Conservation (phyloP, 2,329 filamentous ascomycete species). For the Boeremia exigua region DNA sequence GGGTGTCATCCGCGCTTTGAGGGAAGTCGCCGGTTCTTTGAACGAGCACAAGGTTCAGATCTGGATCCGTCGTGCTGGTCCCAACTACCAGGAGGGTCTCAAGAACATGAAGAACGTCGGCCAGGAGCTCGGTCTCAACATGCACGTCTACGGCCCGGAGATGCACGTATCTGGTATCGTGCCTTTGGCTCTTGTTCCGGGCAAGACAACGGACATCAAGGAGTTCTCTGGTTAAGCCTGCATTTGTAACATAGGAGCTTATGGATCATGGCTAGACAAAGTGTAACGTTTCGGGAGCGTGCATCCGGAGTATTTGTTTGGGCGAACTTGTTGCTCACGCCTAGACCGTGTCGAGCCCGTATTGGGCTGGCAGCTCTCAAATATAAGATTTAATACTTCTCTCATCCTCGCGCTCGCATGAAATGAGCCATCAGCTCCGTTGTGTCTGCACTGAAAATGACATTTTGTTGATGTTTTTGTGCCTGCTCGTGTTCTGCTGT, state of each 20-base stretch:
- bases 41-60: constrained; percentile 98
- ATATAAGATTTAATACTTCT: constrained; percentile 29
- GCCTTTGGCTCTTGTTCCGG: constrained; percentile 77
- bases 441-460: no score
- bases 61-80: constrained; percentile 89
- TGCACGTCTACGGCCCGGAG: constrained; percentile 85
- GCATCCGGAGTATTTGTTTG: constrained; percentile 24
- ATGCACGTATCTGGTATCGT: constrained; percentile 96
- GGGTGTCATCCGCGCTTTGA: constrained; percentile 95
- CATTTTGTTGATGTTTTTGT: no score
- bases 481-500: no score
- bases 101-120: constrained; percentile 99
- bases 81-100: constrained; percentile 99
- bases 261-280: constrained; percentile 43
- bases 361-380: constrained; percentile 17
- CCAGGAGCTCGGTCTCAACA: constrained; percentile 90
- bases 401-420: neutral
- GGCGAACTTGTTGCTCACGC: constrained; percentile 24
- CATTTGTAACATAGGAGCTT: constrained; percentile 41
- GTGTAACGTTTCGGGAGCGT: constrained; percentile 28
- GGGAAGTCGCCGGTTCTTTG: constrained; percentile 84
- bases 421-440: no score
- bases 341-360: constrained; percentile 16
- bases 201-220: constrained; percentile 66
- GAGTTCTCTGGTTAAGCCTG: constrained; percentile 62